These are phyloP conservation scores for Angomonas ambiguus DNA, from an alignment of 208 protist species.

Conservation along the genomic window DNA sequence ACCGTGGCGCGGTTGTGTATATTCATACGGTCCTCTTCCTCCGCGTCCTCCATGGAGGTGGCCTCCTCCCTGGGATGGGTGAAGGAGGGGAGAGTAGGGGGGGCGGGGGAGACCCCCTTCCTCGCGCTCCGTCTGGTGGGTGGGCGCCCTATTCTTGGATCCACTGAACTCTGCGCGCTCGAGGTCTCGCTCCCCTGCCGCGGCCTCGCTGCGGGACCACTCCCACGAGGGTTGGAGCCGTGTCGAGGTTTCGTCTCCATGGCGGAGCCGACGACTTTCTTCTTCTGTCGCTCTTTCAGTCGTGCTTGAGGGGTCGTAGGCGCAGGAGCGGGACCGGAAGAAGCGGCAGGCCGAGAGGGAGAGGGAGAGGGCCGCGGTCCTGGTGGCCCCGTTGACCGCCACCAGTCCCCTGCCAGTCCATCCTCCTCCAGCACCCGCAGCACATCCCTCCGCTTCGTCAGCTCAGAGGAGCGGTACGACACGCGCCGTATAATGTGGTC, in stretches of 20 bases:
- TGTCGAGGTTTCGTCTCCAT: too few species aligned
- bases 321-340: too few species aligned
- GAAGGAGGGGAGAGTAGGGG: background rate
- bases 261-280: conserved; percentile 20
- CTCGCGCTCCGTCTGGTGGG: background rate
- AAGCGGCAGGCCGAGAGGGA: background rate
- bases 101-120: background rate
- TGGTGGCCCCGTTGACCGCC: conserved; percentile 1
- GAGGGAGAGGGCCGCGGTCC: background rate
- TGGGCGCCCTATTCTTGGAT: background rate
- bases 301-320: background rate
- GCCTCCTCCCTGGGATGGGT: too few species aligned
- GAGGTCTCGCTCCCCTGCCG: conserved; percentile 22
- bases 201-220: too few species aligned
- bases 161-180: background rate
- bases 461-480: conserved; percentile 46
- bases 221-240: too few species aligned
- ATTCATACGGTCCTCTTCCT: conserved; percentile 54
- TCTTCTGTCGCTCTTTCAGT: background rate
- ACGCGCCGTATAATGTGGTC: conserved; percentile 60
- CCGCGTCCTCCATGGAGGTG: conserved; percentile 27
- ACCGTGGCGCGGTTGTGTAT: conserved; percentile 63
- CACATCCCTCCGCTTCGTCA: conserved; percentile 38
- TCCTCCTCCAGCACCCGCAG: conserved; percentile 45
- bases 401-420: conserved; percentile 23